These are phyloP conservation scores for Leccinellum luteum DNA, from an alignment of 768 basidiomycete species.

Conservation along the genomic window DNA sequence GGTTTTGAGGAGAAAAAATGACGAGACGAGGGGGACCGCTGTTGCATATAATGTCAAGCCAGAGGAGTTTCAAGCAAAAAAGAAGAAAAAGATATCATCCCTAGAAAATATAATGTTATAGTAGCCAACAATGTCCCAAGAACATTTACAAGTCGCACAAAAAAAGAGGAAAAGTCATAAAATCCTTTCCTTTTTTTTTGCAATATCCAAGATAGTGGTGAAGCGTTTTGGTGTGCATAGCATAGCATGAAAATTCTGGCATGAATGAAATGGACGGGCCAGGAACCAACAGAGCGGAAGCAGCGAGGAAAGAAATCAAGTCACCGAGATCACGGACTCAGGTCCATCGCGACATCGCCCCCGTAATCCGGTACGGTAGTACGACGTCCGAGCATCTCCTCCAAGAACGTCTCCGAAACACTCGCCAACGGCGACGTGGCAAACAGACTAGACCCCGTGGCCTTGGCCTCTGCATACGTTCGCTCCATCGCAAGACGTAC, in stretches of 20 bases:
- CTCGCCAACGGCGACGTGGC: conserved; percentile 62
- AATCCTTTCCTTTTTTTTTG: conserved; percentile 7
- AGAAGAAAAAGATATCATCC: conserved; percentile 23
- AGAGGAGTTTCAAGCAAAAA: conserved; percentile 23
- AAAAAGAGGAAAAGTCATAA: conserved; percentile 5
- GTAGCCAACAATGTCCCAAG: conserved; percentile 35
- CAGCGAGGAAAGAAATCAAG: conserved; percentile 2
- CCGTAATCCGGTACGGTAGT: conserved; percentile 3
- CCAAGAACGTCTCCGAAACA: conserved; percentile 61
- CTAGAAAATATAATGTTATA: conserved; percentile 36
- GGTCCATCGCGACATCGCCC: conserved; percentile 38
- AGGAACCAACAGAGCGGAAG: not conserved
- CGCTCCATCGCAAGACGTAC: conserved; percentile 64
- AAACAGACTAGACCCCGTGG: conserved; percentile 43
- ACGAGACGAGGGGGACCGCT: not conserved
- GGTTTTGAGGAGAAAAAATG: not conserved
- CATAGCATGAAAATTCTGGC: not conserved
- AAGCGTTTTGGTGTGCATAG: not conserved
- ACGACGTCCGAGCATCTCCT: conserved; percentile 50
- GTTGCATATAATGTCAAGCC: conserved; percentile 2
- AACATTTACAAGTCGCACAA: conserved; percentile 28
- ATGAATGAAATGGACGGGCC: not conserved
- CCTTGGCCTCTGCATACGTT: conserved; percentile 36
- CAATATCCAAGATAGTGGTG: conserved; percentile 20
- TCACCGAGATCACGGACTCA: conserved; percentile 32